Evolutionary conservation across 208 protist species (phyloP).

Genomic region (Crithidia mellificae): DNA sequence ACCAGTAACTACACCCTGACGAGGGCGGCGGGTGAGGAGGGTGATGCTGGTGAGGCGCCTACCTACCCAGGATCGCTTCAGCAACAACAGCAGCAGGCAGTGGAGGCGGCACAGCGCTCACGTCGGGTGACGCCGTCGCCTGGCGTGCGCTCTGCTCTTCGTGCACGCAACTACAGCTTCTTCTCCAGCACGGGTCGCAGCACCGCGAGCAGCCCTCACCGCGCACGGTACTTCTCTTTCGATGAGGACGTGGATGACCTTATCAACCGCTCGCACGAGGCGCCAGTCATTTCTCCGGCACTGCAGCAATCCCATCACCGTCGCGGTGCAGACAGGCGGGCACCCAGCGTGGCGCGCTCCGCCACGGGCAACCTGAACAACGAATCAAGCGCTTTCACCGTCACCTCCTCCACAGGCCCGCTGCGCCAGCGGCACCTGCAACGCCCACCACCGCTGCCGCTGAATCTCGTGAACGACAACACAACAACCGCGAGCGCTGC

Average conservation of each 20-base stretch:
- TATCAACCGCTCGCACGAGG: neutral
- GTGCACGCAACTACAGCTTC: neutral
- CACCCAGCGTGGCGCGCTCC: neutral
- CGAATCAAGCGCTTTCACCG: neutral
- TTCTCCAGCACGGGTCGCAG: slow-evolving; percentile 1
- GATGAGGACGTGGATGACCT: slow-evolving; percentile 21
- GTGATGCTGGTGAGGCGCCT: neutral
- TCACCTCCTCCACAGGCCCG: neutral
- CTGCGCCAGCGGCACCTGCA: slow-evolving; percentile 14
- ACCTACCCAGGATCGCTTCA: neutral
- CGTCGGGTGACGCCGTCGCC: neutral
- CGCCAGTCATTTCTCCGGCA: neutral
- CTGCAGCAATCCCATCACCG: slow-evolving; percentile 1
- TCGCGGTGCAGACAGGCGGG: neutral
- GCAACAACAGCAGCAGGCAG: neutral
- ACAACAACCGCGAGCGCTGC: neutral
- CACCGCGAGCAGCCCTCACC: slow-evolving; percentile 5
- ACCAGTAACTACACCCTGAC: no score
- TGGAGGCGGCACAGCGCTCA: no score
- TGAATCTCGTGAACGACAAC: slow-evolving; percentile 7
- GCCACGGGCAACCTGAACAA: neutral
- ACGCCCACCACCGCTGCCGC: slow-evolving; percentile 17
- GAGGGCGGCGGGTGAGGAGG: no score
- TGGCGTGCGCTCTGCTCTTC: neutral
- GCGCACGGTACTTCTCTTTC: slow-evolving; percentile 19